Evolutionary conservation across 768 basidiomycete genomes (phyloP), one percentile per base, ranked within the genome.

Genomic region (Kwoniella botswanensis): DNA sequence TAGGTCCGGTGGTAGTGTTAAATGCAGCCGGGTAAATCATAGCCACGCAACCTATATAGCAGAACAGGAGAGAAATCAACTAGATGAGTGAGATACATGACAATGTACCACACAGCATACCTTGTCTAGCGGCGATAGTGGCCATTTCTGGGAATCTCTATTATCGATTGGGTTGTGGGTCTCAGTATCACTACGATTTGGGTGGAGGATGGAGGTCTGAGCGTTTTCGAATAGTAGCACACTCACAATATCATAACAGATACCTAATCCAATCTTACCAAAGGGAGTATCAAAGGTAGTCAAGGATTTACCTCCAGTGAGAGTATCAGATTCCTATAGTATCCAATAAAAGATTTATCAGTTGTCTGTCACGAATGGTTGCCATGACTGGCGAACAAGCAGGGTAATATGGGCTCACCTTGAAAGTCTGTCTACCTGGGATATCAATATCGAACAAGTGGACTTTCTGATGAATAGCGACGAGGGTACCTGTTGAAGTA

Each of bases 381-480:
- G 35, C 35, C 7, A 35, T 35, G 35, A 35, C 35, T 35, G 35
- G 35, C 35, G 35, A 7, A 35, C 4, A 35, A 35, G 6, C 35
- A 35, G 35, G 35, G 35, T 35, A 35, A 35, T 35, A 35, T 35
- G 35, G 55, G 54, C 68, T 54, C 22, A 76, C 82, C 70, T 83
- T 83, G 80, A 84, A 83, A 1, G 70, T 75, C 70, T 83, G 81
- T 67, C 74, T 70, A 44, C 83, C 81, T 12, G 83, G 83, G 44
- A 99, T 96, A 79, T 98, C 94, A 71, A 98, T 98, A 82, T 99
- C 96, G 83, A 98, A 99, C 4, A 99, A 86, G 80, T 99, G 97
- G 1, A 98, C 88, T 84, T 99, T 99, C 64, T 96, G 90, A 84
- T 98, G 94, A 50, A 88, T 89, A 0, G 91, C 91, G 15, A 98